These are phyloP conservation scores for Prunus yedoensis DNA, from an alignment of 331 rosid species.

Conservation along the genomic window DNA sequence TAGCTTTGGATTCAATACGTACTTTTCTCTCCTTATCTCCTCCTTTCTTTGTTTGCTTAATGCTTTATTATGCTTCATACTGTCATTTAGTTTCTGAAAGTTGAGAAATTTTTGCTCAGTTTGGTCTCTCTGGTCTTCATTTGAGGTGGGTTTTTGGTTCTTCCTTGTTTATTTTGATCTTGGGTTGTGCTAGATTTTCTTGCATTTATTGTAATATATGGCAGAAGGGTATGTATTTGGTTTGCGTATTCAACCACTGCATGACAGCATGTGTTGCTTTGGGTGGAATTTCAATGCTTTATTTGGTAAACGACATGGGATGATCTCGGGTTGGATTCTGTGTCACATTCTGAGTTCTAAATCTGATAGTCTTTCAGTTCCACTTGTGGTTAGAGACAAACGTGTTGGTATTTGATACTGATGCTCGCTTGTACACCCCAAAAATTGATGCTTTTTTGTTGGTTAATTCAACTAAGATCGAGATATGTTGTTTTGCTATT, in stretches of 20 bases:
- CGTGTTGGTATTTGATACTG: slow-evolving; percentile 11
- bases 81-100: slow-evolving; percentile 15
- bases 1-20: background rate
- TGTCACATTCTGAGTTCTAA: slow-evolving; percentile 17
- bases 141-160: slow-evolving; percentile 31
- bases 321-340: slow-evolving; percentile 25
- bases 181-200: slow-evolving; percentile 8
- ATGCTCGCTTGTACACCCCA: slow-evolving; percentile 27
- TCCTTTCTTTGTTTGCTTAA: slow-evolving; percentile 10
- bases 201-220: background rate
- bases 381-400: slow-evolving; percentile 17
- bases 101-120: background rate
- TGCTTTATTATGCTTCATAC: background rate
- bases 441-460: slow-evolving; percentile 39
- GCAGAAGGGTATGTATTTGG: background rate
- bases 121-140: slow-evolving; percentile 18
- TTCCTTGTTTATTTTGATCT: background rate
- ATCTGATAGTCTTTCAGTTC: slow-evolving; percentile 9
- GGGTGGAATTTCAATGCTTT: slow-evolving; percentile 12
- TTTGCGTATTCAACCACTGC: background rate
- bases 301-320: slow-evolving; percentile 20
- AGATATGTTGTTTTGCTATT: slow-evolving; percentile 37
- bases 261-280: slow-evolving; percentile 15
- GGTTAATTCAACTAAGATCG: slow-evolving; percentile 34
- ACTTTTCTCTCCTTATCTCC: background rate